phyloP scores from a whole-genome alignment of 148 eudicot species.

The Rhododendron molle region DNA sequence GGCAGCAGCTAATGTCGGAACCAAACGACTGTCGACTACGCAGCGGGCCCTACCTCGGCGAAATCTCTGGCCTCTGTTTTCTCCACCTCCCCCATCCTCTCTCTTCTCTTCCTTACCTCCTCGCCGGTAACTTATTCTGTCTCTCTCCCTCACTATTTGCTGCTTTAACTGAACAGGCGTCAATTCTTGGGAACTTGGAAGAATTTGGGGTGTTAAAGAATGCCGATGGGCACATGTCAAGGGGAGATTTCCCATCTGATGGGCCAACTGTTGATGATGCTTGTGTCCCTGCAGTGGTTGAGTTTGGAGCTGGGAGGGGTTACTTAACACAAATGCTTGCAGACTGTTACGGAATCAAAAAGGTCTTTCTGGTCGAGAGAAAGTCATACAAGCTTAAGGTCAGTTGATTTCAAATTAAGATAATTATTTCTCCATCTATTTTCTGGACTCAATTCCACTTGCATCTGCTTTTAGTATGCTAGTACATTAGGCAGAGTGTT shows the following conservation, averaged over 20 bases:
- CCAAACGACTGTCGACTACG: no score
- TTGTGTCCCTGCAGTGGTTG: slow-evolving; percentile 70
- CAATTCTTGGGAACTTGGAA: slow-evolving; percentile 88
- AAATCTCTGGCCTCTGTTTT: no score
- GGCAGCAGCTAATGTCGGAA: no score
- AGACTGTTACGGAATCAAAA: slow-evolving; percentile 77
- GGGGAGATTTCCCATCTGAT: slow-evolving; percentile 9
- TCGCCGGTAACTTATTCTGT: no score
- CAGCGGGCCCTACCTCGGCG: no score
- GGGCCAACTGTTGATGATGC: slow-evolving; percentile 4
- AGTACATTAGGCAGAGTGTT: neutral
- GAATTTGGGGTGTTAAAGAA: slow-evolving; percentile 50
- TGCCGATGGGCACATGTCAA: slow-evolving; percentile 3
- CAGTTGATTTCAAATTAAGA: neutral
- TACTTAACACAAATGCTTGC: slow-evolving; percentile 91
- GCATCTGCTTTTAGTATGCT: neutral
- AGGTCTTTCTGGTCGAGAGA: slow-evolving; percentile 77
- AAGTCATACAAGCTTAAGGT: slow-evolving; percentile 93
- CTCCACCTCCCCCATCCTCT: no score
- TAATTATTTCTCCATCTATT: neutral
- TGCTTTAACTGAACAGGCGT: no score
- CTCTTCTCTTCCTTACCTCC: no score
- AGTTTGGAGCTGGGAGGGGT: slow-evolving; percentile 98
- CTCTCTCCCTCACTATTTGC: no score
- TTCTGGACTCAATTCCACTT: slow-evolving; percentile 1